phyloP scores from a whole-genome alignment of 2,329 filamentous ascomycete genomes.

The Phialemoniopsis sp. region DNA sequence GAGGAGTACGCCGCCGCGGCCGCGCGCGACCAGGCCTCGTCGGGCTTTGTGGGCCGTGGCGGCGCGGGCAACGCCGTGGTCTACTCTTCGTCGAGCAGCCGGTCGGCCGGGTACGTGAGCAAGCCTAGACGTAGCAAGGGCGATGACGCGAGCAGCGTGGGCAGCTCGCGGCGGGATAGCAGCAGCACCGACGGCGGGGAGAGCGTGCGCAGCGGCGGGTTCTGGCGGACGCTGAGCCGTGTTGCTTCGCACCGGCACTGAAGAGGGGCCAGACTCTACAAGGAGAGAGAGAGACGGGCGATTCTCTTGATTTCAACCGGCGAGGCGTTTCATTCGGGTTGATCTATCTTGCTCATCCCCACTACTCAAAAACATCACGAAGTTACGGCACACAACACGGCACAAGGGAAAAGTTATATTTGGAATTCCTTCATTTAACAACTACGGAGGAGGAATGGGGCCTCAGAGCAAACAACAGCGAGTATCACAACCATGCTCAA shows the following conservation, averaged over 20 bases:
- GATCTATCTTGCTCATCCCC: too few species aligned
- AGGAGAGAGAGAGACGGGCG: too few species aligned
- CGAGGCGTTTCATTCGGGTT: too few species aligned
- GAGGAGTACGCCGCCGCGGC: constrained; percentile 58
- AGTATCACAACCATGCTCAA: too few species aligned
- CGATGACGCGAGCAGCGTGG: constrained; percentile 22
- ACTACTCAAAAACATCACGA: neutral
- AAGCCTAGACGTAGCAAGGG: constrained; percentile 14
- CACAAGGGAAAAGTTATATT: too few species aligned
- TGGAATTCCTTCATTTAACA: neutral
- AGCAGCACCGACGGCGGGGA: constrained; percentile 6
- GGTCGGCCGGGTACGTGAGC: neutral
- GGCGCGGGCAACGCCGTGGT: constrained; percentile 56
- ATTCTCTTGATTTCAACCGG: too few species aligned
- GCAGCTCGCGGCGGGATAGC: constrained; percentile 11
- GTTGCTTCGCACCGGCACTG: too few species aligned
- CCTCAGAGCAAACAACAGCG: constrained; percentile 24
- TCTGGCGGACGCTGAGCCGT: constrained; percentile 33
- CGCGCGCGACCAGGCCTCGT: constrained; percentile 44
- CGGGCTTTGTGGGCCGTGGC: constrained; percentile 60
- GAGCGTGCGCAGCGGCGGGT: constrained; percentile 15
- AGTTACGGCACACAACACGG: too few species aligned
- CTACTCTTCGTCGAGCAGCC: constrained; percentile 20
- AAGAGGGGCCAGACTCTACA: too few species aligned
- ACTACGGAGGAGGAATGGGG: constrained; percentile 13